Evolutionary conservation across 108 stramenopile genomes (phyloP).

Genomic region (Fistulifera solaris): DNA sequence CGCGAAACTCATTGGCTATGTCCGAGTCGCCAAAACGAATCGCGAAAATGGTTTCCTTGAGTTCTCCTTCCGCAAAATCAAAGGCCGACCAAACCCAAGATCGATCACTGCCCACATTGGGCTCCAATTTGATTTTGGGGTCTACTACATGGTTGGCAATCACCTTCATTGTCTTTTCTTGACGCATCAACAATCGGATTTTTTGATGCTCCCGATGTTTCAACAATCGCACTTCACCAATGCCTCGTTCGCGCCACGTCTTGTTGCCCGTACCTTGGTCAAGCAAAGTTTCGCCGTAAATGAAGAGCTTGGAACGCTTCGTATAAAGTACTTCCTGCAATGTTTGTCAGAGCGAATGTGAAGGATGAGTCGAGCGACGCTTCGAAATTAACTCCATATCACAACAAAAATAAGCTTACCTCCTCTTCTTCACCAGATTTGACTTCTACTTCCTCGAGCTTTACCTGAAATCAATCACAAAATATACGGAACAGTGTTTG

Average conservation of each 20-base stretch:
- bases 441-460: constrained; percentile 97
- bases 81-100: constrained; percentile 98
- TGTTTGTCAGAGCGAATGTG: neutral
- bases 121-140: constrained; percentile 91
- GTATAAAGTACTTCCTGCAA: constrained; percentile 51
- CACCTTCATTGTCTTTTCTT: constrained; percentile 99
- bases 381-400: neutral
- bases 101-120: constrained; percentile 91
- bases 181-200: constrained; percentile 94
- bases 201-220: constrained; percentile 86
- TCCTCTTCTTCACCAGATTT: constrained; percentile 98
- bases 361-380: too few relatives aligned
- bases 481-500: neutral
- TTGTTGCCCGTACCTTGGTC: constrained; percentile 97
- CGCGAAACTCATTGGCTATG: constrained; percentile 88
- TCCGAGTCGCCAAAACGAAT: constrained; percentile 91
- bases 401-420: constrained; percentile 21
- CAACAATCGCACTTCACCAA: constrained; percentile 94
- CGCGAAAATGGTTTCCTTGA: constrained; percentile 94
- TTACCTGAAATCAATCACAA: constrained; percentile 46
- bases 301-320: constrained; percentile 89
- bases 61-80: constrained; percentile 93
- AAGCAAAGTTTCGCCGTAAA: constrained; percentile 95
- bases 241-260: constrained; percentile 95
- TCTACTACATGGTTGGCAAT: constrained; percentile 96